A percentile compares a stretch with the other conserved stretches of the same genome.
Evolutionary conservation across 257 asterid species (phyloP).

Genomic region (Fraxinus anomala): DNA sequence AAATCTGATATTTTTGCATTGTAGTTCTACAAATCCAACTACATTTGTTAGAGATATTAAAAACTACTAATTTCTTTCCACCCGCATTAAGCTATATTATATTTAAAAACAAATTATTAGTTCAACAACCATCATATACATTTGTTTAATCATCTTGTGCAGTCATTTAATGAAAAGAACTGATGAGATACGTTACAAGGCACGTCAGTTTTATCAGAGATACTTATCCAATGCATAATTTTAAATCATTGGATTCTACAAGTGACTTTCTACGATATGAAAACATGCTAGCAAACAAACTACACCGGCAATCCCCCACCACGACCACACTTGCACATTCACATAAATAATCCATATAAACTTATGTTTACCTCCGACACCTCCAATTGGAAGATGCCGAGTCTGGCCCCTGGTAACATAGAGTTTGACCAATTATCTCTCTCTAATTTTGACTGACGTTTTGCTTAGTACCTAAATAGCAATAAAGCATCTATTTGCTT

Average conservation of each 20-base stretch:
- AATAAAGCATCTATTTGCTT: neutral
- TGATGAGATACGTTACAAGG: neutral
- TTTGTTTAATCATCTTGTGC: neutral
- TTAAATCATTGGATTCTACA: neutral
- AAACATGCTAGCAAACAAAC: neutral
- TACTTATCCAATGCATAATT: neutral
- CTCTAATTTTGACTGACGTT: neutral
- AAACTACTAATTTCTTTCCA: neutral
- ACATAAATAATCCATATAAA: neutral
- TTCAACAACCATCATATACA: neutral
- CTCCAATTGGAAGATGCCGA: constrained; percentile 3
- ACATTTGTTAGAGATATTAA: neutral
- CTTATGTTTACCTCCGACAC: neutral
- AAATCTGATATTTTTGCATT: constrained; percentile 61
- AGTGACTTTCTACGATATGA: neutral
- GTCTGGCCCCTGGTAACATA: neutral
- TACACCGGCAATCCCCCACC: neutral
- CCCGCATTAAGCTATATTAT: neutral
- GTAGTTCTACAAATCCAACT: constrained; percentile 44
- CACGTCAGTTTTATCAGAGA: neutral
- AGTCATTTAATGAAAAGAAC: neutral
- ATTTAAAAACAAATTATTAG: neutral
- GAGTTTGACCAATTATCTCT: constrained; percentile 3
- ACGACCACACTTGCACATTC: neutral
- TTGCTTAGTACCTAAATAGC: neutral